Evolutionary conservation across 768 basidiomycete species (phyloP).

Genomic region (Boletellus sp.): DNA sequence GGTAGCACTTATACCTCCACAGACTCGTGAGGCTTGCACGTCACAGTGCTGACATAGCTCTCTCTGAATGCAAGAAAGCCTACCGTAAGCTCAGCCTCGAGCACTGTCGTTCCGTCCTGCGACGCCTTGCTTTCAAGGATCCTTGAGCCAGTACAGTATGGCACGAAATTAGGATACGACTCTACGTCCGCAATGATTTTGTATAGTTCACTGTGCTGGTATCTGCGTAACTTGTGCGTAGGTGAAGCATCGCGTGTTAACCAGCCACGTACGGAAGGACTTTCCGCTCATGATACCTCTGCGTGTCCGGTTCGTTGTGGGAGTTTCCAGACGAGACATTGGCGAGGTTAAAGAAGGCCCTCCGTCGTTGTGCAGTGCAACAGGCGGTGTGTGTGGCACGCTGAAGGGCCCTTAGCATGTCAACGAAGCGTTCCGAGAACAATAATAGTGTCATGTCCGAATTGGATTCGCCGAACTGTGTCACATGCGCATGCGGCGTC

Average conservation of each 20-base stretch:
- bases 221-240: constrained; percentile 45
- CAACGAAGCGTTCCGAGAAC: too few species aligned
- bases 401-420: constrained; percentile 20
- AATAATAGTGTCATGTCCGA: neutral
- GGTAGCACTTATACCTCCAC: constrained; percentile 52
- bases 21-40: constrained; percentile 69
- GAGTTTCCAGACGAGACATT: constrained; percentile 45
- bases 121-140: constrained; percentile 41
- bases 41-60: constrained; percentile 82
- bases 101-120: constrained; percentile 39
- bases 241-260: constrained; percentile 7
- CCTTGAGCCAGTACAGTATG: constrained; percentile 77
- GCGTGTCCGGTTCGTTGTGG: constrained; percentile 35
- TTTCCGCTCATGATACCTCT: constrained; percentile 79
- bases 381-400: constrained; percentile 1
- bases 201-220: constrained; percentile 75
- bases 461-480: neutral
- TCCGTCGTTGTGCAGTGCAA: constrained; percentile 7
- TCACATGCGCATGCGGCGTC: neutral
- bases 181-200: constrained; percentile 82
- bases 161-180: constrained; percentile 83
- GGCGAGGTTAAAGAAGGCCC: constrained; percentile 50
- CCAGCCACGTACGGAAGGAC: constrained; percentile 74
- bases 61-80: constrained; percentile 87
- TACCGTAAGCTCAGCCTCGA: constrained; percentile 85